A percentile compares a stretch with the other conserved stretches of the same genome.
phyloP scores from a whole-genome alignment of 2,329 filamentous ascomycete species.

The Alternaria sp. region DNA sequence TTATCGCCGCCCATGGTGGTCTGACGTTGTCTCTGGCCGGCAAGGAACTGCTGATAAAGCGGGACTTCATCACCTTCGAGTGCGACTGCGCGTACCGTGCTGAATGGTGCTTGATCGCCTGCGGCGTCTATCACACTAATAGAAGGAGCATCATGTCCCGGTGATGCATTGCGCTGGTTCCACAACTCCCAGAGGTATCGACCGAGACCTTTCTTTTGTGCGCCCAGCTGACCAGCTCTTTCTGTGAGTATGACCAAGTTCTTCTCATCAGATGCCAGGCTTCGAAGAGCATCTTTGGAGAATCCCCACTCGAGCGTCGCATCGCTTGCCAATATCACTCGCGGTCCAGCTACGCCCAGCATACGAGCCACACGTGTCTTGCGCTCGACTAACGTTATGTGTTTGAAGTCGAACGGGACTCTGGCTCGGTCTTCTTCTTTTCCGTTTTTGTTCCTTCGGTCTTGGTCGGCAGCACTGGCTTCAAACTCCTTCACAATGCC shows the following conservation, averaged over 20 bases:
- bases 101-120: slow-evolving; percentile 52
- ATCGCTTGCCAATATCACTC: slow-evolving; percentile 91
- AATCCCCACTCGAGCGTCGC: slow-evolving; percentile 94
- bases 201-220: slow-evolving; percentile 61
- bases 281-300: slow-evolving; percentile 79
- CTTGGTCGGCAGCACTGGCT: slow-evolving; percentile 54
- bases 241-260: slow-evolving; percentile 92
- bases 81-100: slow-evolving; percentile 62
- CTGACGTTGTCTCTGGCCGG: slow-evolving; percentile 85
- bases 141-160: slow-evolving; percentile 35
- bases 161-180: slow-evolving; percentile 34
- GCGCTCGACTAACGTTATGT: slow-evolving; percentile 82
- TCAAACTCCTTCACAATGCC: slow-evolving; percentile 93
- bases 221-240: slow-evolving; percentile 60
- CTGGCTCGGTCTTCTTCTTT: slow-evolving; percentile 60
- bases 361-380: slow-evolving; percentile 80
- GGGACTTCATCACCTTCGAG: slow-evolving; percentile 78
- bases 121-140: slow-evolving; percentile 72
- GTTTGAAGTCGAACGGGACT: slow-evolving; percentile 89
- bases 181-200: slow-evolving; percentile 75
- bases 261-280: slow-evolving; percentile 75
- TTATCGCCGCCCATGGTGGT: slow-evolving; percentile 74
- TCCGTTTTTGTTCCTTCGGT: slow-evolving; percentile 45
- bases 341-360: slow-evolving; percentile 61
- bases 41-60: slow-evolving; percentile 91